Percentiles rank a stretch among this genome's conserved stretches.
Conservation (phyloP, 2,329 filamentous ascomycete genomes). For the Cercospora sp. region DNA sequence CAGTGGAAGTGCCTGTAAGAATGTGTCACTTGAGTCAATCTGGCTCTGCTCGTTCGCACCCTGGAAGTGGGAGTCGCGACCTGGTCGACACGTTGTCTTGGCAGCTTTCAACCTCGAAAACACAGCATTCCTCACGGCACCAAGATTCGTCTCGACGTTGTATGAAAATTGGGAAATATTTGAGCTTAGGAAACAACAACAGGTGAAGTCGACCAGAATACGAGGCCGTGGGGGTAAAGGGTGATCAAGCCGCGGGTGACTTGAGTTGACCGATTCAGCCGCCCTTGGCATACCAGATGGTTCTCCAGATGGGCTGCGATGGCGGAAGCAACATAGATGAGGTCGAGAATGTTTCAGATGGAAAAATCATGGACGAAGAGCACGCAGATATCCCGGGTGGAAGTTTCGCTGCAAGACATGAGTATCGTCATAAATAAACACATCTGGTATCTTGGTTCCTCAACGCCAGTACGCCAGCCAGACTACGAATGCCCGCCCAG, state of each 20-base stretch:
- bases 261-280: neutral
- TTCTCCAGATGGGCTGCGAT: neutral
- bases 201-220: neutral
- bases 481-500: neutral
- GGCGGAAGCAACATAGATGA: neutral
- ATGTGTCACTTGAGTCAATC: neutral
- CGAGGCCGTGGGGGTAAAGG: neutral
- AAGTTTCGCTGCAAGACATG: neutral
- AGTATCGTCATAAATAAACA: constrained; percentile 1
- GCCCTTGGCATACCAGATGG: neutral
- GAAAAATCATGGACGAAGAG: neutral
- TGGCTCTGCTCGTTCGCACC: neutral
- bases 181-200: neutral
- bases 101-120: neutral
- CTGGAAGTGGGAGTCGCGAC: neutral
- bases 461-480: neutral
- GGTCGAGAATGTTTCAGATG: neutral
- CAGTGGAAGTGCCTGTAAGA: neutral
- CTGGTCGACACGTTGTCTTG: neutral
- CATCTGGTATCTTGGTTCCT: constrained; percentile 17
- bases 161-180: neutral
- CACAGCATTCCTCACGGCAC: neutral
- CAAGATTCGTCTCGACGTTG: neutral
- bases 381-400: no score
- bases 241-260: neutral